These are phyloP conservation scores for Tillandsia leiboldiana DNA, from an alignment of 176 grass and related monocot species.

Conservation along the genomic window DNA sequence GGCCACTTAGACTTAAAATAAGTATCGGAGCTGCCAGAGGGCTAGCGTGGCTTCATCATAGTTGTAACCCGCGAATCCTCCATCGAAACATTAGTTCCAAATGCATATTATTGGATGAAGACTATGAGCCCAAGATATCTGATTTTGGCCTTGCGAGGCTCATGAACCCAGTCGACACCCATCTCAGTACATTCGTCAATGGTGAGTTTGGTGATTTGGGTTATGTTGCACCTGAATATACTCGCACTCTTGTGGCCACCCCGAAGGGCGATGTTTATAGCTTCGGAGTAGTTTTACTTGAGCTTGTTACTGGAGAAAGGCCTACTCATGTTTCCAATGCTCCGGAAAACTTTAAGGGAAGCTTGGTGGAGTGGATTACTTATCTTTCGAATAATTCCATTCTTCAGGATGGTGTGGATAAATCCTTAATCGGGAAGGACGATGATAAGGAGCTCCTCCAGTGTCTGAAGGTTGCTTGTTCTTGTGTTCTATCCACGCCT, in stretches of 20 bases:
- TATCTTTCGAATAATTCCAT: slow-evolving; percentile 86
- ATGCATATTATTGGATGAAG: slow-evolving; percentile 82
- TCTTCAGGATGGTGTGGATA: slow-evolving; percentile 76
- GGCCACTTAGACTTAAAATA: slow-evolving; percentile 75
- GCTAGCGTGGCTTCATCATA: slow-evolving; percentile 91
- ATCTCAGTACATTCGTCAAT: slow-evolving; percentile 82
- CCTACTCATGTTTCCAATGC: slow-evolving; percentile 64
- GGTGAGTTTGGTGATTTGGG: slow-evolving; percentile 92
- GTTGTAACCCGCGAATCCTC: slow-evolving; percentile 83
- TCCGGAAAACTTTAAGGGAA: slow-evolving; percentile 79
- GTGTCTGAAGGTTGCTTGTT: slow-evolving; percentile 70
- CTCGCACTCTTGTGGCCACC: slow-evolving; percentile 74
- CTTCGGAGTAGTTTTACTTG: slow-evolving; percentile 89
- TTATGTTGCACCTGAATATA: slow-evolving; percentile 85
- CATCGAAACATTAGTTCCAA: slow-evolving; percentile 93
- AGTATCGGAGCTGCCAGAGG: slow-evolving; percentile 68
- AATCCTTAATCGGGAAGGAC: slow-evolving; percentile 78
- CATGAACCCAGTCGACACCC: slow-evolving; percentile 94
- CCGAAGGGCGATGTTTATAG: slow-evolving; percentile 85
- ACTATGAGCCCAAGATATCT: slow-evolving; percentile 76
- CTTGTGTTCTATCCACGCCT: slow-evolving; percentile 58
- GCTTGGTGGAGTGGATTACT: slow-evolving; percentile 91
- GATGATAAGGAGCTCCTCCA: slow-evolving; percentile 73
- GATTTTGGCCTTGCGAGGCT: slow-evolving; percentile 94
- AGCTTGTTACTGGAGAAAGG: slow-evolving; percentile 60